phyloP scores from a whole-genome alignment of 495 filamentous ascomycete genomes.

The Neurospora africana region DNA sequence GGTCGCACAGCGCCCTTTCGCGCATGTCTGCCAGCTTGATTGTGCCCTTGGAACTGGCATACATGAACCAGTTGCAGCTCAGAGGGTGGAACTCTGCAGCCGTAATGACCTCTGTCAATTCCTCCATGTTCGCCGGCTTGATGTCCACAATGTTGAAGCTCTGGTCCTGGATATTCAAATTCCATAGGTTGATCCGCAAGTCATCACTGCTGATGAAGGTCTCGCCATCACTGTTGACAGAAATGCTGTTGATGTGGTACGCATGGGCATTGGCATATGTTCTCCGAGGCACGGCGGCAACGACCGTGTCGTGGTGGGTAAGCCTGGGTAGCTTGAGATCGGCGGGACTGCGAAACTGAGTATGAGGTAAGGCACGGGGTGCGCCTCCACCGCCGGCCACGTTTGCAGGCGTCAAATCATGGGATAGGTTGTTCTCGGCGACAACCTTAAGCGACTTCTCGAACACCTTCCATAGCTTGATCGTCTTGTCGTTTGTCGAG shows the following conservation, averaged over 20 bases:
- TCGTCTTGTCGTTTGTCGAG: conserved; percentile 98
- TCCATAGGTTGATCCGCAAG: conserved; percentile 96
- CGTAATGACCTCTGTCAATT: conserved; percentile 96
- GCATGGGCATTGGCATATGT: conserved; percentile 98
- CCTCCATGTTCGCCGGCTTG: conserved; percentile 99
- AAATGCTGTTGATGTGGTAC: conserved; percentile 99
- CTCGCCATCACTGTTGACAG: conserved; percentile 97
- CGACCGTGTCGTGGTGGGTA: conserved; percentile 97
- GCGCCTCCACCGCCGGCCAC: conserved; percentile 64
- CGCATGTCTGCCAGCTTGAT: conserved; percentile 99
- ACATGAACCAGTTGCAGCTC: conserved; percentile 99
- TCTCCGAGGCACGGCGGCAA: conserved; percentile 87
- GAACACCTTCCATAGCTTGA: conserved; percentile 99
- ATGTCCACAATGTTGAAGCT: conserved; percentile 99
- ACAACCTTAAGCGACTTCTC: conserved; percentile 99
- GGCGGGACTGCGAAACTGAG: conserved; percentile 67
- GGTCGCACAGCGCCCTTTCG: conserved; percentile 88
- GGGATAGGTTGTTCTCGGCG: conserved; percentile 95
- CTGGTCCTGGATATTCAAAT: conserved; percentile 97
- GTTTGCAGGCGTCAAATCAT: conserved; percentile 78
- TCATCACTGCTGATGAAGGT: conserved; percentile 99
- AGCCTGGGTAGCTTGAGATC: conserved; percentile 87
- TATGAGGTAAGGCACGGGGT: conserved; percentile 53
- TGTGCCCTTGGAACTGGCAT: conserved; percentile 96
- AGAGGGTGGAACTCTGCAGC: conserved; percentile 94